Base-by-base conservation (phyloP, 257 asterid genomes). In the Przewalskia tangutica region DNA sequence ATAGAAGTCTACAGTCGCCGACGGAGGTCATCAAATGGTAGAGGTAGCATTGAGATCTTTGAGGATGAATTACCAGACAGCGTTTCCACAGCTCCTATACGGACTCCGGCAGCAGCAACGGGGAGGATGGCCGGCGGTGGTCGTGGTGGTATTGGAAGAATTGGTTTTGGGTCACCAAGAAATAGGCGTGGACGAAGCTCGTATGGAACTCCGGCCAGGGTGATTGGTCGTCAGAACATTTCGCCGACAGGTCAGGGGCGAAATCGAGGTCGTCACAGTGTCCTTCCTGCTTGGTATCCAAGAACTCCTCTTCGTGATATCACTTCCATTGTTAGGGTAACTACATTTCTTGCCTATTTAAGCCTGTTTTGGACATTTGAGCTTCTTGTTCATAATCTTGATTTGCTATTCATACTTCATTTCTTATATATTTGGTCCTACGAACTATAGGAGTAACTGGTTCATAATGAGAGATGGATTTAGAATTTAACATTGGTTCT, bases 271-370 rank as follows among this genome's bases (percentile, higher is more conserved):
- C 90, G 87, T 63, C 85, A 81, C 9, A 83, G 80, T 76, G 82
- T 84, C 23, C 85, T 93, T 83, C 97, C 97, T 27, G 63, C 85
- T 70, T 93, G 98, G 98, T 92, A 92, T 68, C 95, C 93, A 34
- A 88, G 97, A 78, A 88, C 70, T 17, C 97, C 98, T 34, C 86
- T 93, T 17, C 88, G 83, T 36, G 98, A 93, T 23, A 84, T 93
- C 82, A 91, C 95, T 73, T 79, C 89, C 17, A 84, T 93, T 38
- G 86, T 84, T 36, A 86, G 89, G 98, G 97, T 93, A 93, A 89
- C 17, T 51, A 16, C 60, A 27, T 16, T 34, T 18, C 40, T 71
- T 20, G 40, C 2, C 58, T 44, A 20, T 44, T 12, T 70, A 51
- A 51, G 11, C 2, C 13, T 51, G 11, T 51, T 51, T 51, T 16